These are phyloP conservation scores for Marasmius fiardii DNA, from an alignment of 1,284 basidiomycete species.

Conservation along the genomic window DNA sequence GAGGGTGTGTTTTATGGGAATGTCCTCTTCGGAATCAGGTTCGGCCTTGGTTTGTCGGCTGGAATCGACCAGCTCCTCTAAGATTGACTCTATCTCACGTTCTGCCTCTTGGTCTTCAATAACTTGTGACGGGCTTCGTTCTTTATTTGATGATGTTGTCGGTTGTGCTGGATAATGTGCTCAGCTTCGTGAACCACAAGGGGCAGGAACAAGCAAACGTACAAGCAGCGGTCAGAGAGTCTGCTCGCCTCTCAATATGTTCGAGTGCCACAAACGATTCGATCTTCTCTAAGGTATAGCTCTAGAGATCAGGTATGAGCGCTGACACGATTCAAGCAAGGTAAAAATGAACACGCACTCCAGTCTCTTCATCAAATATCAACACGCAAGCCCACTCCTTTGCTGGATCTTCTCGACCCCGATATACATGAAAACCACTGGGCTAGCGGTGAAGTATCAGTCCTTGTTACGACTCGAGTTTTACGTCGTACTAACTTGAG, in stretches of 20 bases:
- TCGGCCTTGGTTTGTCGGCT: constrained; percentile 26
- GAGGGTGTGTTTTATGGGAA: not conserved
- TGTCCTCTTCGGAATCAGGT: constrained; percentile 9
- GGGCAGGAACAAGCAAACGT: constrained; percentile 44
- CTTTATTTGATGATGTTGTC: not conserved
- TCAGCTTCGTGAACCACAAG: not conserved
- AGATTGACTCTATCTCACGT: constrained; percentile 37
- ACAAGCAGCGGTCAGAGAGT: constrained; percentile 23
- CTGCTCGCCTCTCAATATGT: constrained; percentile 42
- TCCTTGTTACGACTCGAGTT: not conserved
- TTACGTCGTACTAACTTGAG: constrained; percentile 40
- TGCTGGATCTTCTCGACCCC: constrained; percentile 50
- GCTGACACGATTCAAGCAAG: not conserved
- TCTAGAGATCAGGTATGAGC: constrained; percentile 32
- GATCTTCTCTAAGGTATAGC: constrained; percentile 70
- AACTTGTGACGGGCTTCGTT: not conserved
- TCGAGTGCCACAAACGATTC: constrained; percentile 58
- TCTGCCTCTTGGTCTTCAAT: constrained; percentile 32
- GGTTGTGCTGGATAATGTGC: constrained; percentile 1
- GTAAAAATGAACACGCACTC: constrained; percentile 39
- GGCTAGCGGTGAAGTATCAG: constrained; percentile 26
- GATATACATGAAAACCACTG: constrained; percentile 57
- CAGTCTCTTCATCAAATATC: constrained; percentile 69
- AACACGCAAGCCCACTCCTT: constrained; percentile 73
- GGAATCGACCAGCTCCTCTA: constrained; percentile 16